phyloP scores from a whole-genome alignment of 495 filamentous ascomycete species.

The Letharia lupina region DNA sequence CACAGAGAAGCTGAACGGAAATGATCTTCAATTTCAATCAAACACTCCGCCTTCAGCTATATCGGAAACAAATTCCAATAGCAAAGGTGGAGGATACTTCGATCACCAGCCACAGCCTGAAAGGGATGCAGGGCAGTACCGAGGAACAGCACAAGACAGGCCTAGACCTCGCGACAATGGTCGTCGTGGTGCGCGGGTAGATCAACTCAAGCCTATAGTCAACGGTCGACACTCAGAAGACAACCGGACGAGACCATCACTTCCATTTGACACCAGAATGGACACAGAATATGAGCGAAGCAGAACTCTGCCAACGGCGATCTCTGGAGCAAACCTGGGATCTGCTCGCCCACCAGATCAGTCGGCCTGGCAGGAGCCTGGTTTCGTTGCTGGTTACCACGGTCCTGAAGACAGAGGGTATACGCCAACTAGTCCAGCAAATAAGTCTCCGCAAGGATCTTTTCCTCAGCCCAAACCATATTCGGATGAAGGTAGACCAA shows the following conservation, averaged over 20 bases:
- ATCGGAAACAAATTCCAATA: not conserved
- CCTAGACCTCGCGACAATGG: constrained; percentile 5
- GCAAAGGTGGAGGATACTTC: not conserved
- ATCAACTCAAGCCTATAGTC: constrained; percentile 12
- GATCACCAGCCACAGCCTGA: not conserved
- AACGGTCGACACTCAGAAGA: constrained; percentile 18
- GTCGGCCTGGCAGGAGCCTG: constrained; percentile 28
- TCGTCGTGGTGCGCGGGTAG: not conserved
- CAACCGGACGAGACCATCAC: constrained; percentile 11
- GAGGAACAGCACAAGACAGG: constrained; percentile 8
- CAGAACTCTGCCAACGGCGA: constrained; percentile 22
- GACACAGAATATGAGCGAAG: constrained; percentile 19
- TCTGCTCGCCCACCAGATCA: constrained; percentile 4
- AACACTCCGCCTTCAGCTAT: not conserved
- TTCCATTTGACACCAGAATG: constrained; percentile 3
- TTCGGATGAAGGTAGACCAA: constrained; percentile 9
- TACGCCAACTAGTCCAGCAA: constrained; percentile 8
- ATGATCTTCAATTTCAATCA: not conserved
- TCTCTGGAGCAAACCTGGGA: constrained; percentile 15
- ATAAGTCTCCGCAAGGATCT: not conserved
- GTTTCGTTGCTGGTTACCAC: constrained; percentile 27
- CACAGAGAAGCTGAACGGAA: not conserved
- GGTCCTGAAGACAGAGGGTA: constrained; percentile 26
- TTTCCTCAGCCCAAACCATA: not conserved
- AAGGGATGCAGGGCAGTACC: constrained; percentile 5